These are phyloP conservation scores for Blastocystis sp. DNA, from an alignment of 352 stramenopile species.

Conservation along the genomic window DNA sequence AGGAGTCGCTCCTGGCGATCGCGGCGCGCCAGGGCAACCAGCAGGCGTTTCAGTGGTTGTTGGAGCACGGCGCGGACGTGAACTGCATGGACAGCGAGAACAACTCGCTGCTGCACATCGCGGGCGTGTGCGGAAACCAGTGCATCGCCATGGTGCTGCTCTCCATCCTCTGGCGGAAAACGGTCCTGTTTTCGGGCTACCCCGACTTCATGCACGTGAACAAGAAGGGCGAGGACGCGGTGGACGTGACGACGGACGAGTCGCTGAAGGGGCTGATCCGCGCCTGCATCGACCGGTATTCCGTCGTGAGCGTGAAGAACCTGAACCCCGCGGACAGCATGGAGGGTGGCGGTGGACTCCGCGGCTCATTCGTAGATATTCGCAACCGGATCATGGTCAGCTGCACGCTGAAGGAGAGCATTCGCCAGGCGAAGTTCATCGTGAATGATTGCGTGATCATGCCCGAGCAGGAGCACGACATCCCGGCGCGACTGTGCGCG, in stretches of 20 bases:
- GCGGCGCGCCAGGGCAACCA: background rate
- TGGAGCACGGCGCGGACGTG: conserved; percentile 71
- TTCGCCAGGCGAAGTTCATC: conserved; percentile 67
- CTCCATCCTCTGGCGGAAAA: conserved; percentile 55
- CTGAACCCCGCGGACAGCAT: conserved; percentile 18
- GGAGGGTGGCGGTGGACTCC: background rate
- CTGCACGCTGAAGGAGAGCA: conserved; percentile 65
- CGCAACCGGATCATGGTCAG: conserved; percentile 39
- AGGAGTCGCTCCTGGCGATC: background rate
- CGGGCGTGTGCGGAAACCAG: conserved; percentile 17
- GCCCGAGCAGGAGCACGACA: conserved; percentile 17
- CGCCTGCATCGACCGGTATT: conserved; percentile 70
- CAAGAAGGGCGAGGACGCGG: conserved; percentile 55
- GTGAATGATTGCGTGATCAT: conserved; percentile 62
- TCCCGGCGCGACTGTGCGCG: conserved; percentile 23
- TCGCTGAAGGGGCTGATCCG: conserved; percentile 42
- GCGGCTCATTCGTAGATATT: conserved; percentile 10
- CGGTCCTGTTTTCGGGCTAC: conserved; percentile 63
- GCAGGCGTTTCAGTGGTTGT: background rate
- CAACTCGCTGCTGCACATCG: conserved; percentile 56
- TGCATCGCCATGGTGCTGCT: conserved; percentile 64
- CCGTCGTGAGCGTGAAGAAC: conserved; percentile 64
- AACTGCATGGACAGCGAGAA: conserved; percentile 30
- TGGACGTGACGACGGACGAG: conserved; percentile 54
- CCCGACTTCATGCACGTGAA: conserved; percentile 71